Evolutionary conservation across 768 basidiomycete genomes (phyloP), one percentile per base, ranked within the genome.

Genomic region (Cyathus striatus): DNA sequence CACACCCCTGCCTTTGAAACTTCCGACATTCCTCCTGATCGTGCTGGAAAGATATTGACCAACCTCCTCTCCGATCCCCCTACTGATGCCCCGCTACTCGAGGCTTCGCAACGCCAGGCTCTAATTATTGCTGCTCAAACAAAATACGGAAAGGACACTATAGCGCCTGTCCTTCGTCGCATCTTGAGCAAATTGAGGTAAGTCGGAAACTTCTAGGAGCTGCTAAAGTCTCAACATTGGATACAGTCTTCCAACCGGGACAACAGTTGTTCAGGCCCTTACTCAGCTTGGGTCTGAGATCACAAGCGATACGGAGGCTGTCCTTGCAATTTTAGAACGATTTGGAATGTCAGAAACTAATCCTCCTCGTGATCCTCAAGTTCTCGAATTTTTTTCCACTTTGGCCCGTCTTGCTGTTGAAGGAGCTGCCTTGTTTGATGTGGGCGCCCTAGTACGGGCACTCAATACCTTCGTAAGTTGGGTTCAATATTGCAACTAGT

Each of bases 1-100:
- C 86, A 88, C 52, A 82, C 79, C 39, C 84, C 87, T 10, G 83
- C 83, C 30, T 88, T 90, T 54, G 90, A 92, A 61, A 79, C 86
- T 54, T 83, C 83, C 34, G 86, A 90, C 61, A 70, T 92, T 46
- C 76, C 78, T 17, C 80, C 83, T 10, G 71, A 73, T 37, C 90
- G 90, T 55, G 71, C 90, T 46, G 75, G 80, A 48, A 87, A 88
- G 68, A 68, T 94, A 50, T 75, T 93, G 68, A 72, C 81, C 38
- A 91, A 90, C 60, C 70, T 93, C 45, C 74, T 94, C 48, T 83
- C 76, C 25, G 83, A 88, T 57, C 65, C 76, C 3, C 73, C 77
- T n/a, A 61, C 72, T 33, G 90, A 91, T 49, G 64, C 78, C 17
- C 84, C 88, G 38, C 65, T 84, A 24, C 63, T 92, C 47, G 89